A percentile compares a stretch with the other conserved stretches of the same genome.
These are phyloP conservation scores for Pythium diclinum DNA, from an alignment of 352 stramenopile species.

Conservation along the genomic window DNA sequence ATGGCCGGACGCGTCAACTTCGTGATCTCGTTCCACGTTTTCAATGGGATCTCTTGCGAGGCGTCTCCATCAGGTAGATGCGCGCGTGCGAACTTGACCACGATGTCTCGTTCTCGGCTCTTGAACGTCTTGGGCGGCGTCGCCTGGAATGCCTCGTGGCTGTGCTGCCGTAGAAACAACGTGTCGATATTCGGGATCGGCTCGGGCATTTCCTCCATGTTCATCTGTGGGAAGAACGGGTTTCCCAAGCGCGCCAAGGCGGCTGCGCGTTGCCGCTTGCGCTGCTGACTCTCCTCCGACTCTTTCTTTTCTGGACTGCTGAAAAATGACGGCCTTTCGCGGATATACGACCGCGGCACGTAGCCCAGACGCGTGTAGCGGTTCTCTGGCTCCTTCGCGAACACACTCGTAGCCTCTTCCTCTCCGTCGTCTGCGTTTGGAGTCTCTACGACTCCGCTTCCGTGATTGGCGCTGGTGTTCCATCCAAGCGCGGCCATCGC, in stretches of 20 bases:
- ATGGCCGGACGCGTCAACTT: slow-evolving; percentile 37
- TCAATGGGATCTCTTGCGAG: slow-evolving; percentile 28
- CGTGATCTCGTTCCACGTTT: slow-evolving; percentile 46
- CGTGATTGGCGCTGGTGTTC: not conserved
- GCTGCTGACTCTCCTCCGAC: not conserved
- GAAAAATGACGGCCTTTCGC: slow-evolving; percentile 58
- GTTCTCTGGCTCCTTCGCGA: slow-evolving; percentile 30
- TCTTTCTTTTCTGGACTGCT: slow-evolving; percentile 31
- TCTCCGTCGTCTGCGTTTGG: not conserved
- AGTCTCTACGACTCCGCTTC: not conserved
- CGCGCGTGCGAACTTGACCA: slow-evolving; percentile 42
- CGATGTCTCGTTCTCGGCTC: slow-evolving; percentile 51
- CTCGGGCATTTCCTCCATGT: slow-evolving; percentile 26
- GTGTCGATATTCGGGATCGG: slow-evolving; percentile 53
- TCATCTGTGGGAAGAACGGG: not conserved
- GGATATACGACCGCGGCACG: slow-evolving; percentile 55
- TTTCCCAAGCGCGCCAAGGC: not conserved
- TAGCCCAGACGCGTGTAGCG: slow-evolving; percentile 35
- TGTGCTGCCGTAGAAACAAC: slow-evolving; percentile 41
- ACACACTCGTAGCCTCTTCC: slow-evolving; percentile 16
- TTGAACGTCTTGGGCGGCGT: slow-evolving; percentile 47
- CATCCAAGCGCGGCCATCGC: slow-evolving; percentile 40
- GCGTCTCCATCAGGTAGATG: slow-evolving; percentile 10
- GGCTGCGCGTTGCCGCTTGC: slow-evolving; percentile 9
- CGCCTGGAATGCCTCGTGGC: slow-evolving; percentile 60